phyloP scores from a whole-genome alignment of 148 eudicot species.

The Chenopodium formosanum region DNA sequence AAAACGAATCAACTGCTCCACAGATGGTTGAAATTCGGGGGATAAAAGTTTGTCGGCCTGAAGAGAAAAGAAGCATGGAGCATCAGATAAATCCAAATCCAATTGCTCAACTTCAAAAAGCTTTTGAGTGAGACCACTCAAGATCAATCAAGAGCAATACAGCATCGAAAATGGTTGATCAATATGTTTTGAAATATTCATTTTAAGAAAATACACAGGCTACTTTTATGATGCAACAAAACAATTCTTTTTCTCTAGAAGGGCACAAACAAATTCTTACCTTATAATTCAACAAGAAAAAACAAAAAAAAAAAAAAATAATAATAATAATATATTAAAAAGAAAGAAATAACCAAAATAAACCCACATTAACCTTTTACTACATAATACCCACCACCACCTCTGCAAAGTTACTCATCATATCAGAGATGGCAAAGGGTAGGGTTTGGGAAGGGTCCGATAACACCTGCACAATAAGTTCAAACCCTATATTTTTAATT shows the following conservation, averaged over 20 bases:
- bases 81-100: slow-evolving; percentile 23
- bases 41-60: slow-evolving; percentile 85
- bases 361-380: not conserved
- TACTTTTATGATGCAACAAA: too few relatives aligned
- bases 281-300: not conserved
- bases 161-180: not conserved
- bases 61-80: slow-evolving; percentile 20
- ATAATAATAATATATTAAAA: too few relatives aligned
- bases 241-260: too few relatives aligned
- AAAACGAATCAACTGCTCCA: slow-evolving; percentile 67
- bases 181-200: too few relatives aligned
- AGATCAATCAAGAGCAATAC: not conserved
- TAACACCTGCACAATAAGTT: too few relatives aligned
- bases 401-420: too few relatives aligned
- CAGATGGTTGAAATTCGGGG: slow-evolving; percentile 77
- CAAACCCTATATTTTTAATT: too few relatives aligned
- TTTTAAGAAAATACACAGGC: too few relatives aligned
- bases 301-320: too few relatives aligned
- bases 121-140: not conserved
- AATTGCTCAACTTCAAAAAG: not conserved
- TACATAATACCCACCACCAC: not conserved
- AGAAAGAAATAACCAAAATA: not conserved
- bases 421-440: too few relatives aligned
- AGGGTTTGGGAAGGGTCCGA: too few relatives aligned
- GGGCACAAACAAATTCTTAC: not conserved